phyloP scores from a whole-genome alignment of 345 rosid species.

The Triadica sebifera region DNA sequence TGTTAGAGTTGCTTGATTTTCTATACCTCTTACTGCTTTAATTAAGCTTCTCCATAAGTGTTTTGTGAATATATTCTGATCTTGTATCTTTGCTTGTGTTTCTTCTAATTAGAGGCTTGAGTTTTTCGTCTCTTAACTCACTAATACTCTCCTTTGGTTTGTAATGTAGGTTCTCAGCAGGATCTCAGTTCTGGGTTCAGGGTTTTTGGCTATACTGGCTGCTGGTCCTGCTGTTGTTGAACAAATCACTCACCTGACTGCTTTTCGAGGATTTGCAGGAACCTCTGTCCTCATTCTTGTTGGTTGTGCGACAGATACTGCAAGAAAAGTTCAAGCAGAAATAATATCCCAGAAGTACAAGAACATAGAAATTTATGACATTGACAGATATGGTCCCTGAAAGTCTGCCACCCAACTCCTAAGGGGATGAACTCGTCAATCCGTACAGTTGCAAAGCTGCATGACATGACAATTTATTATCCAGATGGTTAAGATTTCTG shows the following conservation, averaged over 20 bases:
- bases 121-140: neutral
- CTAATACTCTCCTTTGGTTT: constrained; percentile 10
- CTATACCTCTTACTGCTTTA: neutral
- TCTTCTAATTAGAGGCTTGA: neutral
- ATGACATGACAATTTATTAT: neutral
- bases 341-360: constrained; percentile 92
- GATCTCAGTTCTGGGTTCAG: constrained; percentile 90
- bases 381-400: constrained; percentile 44
- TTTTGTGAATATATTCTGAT: neutral
- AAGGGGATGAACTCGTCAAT: neutral
- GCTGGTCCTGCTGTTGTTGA: constrained; percentile 96
- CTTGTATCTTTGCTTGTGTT: neutral
- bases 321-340: constrained; percentile 96
- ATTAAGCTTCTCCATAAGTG: neutral
- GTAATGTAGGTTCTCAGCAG: constrained; percentile 75
- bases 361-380: constrained; percentile 86
- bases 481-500: neutral
- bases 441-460: neutral
- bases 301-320: constrained; percentile 97
- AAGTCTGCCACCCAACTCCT: neutral
- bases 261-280: constrained; percentile 97
- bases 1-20: neutral
- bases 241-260: constrained; percentile 87
- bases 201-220: constrained; percentile 81
- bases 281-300: constrained; percentile 97